Base-by-base conservation (phyloP, 129 eudicot genomes). In the Flaveria bidentis region DNA sequence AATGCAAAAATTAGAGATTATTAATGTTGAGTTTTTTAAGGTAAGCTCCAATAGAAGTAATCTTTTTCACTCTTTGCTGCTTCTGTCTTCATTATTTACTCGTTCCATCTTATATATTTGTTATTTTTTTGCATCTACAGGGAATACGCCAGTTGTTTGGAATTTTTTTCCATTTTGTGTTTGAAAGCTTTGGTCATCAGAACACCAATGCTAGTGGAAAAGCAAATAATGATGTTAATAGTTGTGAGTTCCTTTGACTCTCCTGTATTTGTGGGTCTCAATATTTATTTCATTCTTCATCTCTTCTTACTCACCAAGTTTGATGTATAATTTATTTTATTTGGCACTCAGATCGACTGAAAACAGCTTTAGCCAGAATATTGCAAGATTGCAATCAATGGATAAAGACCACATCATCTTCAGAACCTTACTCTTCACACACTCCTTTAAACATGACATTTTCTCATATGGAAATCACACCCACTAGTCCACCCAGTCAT, bases 1-100 rank as follows among this genome's bases (percentile, higher is more conserved):
- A 53, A 95, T 95, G 99, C 99, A 86, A 86, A 91, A 84, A 79
- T 60, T 95, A 72, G 99, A 92, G 84, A 89, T 89, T n/a, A 79
- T 89, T 76, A 95, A 95, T 84, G 89, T 95, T 57, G 96, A 89
- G 80, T 86, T 91, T 61, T 91, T 91, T 50, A 89, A 89, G 99
- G 99, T 94, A 86, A 50, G 71, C 47, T 80, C 57, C 78, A 74
- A 11, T 30, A 51, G 46, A 63, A 64, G 41, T 20, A 36, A 20
- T 41, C 36, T 67, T 50, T 17, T 58, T 62, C 28, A 36, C 71
- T 46, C 66, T 67, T 60, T 76, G 16, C 25, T 49, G n/a, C 70
- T 55, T 71, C 18, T 64, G 56, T 16, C 76, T 41, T 14, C 36
- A 14, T 36, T 44, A 57, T 80, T 30, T 45, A 67, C 44, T n/a